Base-by-base conservation (phyloP, 2,329 filamentous ascomycete species). In the Dactylonectria macrodidyma region DNA sequence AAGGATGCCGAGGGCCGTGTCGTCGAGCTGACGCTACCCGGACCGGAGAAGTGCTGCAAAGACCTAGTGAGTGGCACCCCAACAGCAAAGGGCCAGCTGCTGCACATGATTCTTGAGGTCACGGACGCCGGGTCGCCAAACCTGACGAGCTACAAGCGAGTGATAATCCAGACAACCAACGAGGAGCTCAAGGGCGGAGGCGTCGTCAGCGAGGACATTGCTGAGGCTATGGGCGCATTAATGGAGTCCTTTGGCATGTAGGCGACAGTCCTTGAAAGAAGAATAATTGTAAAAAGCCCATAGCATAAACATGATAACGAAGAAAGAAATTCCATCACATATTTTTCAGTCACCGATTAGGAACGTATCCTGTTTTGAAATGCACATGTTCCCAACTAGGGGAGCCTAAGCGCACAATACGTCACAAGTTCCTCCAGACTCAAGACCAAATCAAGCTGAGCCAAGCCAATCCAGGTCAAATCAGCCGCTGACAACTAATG, bases 21-120 rank as follows among this genome's bases (percentile, higher is more conserved):
- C 52, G 81, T 85, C 34, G 77, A 78, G n/a, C 74, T 86, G 12
- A 73, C 68, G 2, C 55, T 82, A 3, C 84, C 84, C 5, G 72
- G 76, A 3, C 78, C 81, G 0, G 83, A 85, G 22, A 81, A 82
- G 67, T 84, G 66, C 64, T 72, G 71, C 19, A 67, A 68, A 1
- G 72, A 74, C 81, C 46, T 82, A 79, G 10, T 81, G 19, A 77
- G 75, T 54, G 73, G 78, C 22, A 75, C 80, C 51, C 77, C 81
- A 12, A 67, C 82, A 34, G 76, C 72, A 4, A 77, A 78, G 59
- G 85, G 85, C 3, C 81, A 86, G 73, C 68, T 81, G 50, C 76
- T 87, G 68, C 86, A 87, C 75, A 67, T 87, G 46, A 83, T 88
- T 30, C 77, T 88, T 1, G 83, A 87, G 69, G 84, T 87, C 5